Percentiles rank a stretch among this genome's conserved stretches.
Evolutionary conservation across 2,329 filamentous ascomycete genomes (phyloP).

Genomic region (Mycosphaerella sp.): DNA sequence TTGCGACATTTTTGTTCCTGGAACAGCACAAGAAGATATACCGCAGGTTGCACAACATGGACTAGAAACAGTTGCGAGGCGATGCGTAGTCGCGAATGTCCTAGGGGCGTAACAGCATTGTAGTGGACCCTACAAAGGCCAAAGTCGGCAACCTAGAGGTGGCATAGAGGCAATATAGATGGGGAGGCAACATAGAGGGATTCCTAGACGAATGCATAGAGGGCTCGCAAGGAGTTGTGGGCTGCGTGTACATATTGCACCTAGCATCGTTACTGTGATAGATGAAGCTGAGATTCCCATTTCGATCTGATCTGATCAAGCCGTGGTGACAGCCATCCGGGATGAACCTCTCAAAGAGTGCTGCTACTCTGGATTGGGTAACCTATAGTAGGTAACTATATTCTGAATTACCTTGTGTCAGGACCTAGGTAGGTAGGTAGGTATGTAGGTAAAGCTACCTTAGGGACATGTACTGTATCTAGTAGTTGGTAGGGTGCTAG

Average conservation of each 20-base stretch:
- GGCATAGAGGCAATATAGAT: not conserved
- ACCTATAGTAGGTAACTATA: too few species aligned
- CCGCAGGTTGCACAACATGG: constrained; percentile 35
- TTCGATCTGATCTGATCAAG: too few species aligned
- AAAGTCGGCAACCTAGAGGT: not conserved
- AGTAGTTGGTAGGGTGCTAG: too few species aligned
- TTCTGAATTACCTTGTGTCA: too few species aligned
- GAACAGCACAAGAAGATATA: constrained; percentile 81
- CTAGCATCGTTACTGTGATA: not conserved
- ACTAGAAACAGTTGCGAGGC: not conserved
- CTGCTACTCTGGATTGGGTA: too few species aligned
- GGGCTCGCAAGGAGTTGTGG: not conserved
- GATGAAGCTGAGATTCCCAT: too few species aligned
- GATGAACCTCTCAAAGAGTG: too few species aligned
- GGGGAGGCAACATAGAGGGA: not conserved
- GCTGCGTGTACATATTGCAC: not conserved
- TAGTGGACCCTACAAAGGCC: not conserved
- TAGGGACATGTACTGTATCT: too few species aligned
- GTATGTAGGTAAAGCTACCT: too few species aligned
- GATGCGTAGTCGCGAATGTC: not conserved
- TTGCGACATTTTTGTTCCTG: constrained; percentile 78
- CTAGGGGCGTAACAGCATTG: not conserved
- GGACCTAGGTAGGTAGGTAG: too few species aligned
- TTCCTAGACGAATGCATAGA: not conserved
- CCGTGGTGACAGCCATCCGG: too few species aligned